These are phyloP conservation scores for Gloeophyllum trabeum DNA, from an alignment of 768 basidiomycete species.

Conservation along the genomic window DNA sequence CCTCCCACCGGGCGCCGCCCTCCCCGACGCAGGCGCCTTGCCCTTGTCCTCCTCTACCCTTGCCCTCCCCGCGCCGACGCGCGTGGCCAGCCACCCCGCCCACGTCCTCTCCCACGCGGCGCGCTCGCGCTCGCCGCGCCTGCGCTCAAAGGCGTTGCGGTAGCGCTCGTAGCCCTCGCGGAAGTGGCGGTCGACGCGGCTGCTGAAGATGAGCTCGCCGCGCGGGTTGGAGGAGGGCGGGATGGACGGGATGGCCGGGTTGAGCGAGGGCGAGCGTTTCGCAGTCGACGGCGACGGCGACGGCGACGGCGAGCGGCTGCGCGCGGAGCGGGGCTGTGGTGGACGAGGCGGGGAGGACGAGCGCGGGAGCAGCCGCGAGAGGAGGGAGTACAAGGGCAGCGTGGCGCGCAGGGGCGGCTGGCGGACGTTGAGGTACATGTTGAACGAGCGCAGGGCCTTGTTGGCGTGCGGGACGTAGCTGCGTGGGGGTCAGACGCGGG, in stretches of 20 bases:
- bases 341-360: conserved; percentile 27
- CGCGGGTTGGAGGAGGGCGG: conserved; percentile 85
- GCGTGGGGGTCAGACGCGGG: conserved; percentile 6
- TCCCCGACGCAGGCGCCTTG: too few species aligned
- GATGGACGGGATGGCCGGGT: conserved; percentile 58
- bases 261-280: conserved; percentile 26
- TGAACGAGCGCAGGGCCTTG: conserved; percentile 80
- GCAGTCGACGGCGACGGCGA: conserved; percentile 18
- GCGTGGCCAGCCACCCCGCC: not conserved
- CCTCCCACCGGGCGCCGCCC: too few species aligned
- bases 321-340: conserved; percentile 20
- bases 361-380: conserved; percentile 13
- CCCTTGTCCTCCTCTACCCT: too few species aligned
- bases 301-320: conserved; percentile 12
- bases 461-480: conserved; percentile 98
- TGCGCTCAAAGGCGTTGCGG: conserved; percentile 75
- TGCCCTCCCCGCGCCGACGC: too few species aligned
- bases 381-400: conserved; percentile 39
- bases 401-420: conserved; percentile 61
- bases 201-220: conserved; percentile 94
- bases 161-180: conserved; percentile 91
- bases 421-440: conserved; percentile 95
- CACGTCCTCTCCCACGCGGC: not conserved
- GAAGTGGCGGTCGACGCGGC: conserved; percentile 71
- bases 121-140: conserved; percentile 45